Base-by-base conservation (phyloP, 1,284 basidiomycete species). In the Ceratobasidium sp. region DNA sequence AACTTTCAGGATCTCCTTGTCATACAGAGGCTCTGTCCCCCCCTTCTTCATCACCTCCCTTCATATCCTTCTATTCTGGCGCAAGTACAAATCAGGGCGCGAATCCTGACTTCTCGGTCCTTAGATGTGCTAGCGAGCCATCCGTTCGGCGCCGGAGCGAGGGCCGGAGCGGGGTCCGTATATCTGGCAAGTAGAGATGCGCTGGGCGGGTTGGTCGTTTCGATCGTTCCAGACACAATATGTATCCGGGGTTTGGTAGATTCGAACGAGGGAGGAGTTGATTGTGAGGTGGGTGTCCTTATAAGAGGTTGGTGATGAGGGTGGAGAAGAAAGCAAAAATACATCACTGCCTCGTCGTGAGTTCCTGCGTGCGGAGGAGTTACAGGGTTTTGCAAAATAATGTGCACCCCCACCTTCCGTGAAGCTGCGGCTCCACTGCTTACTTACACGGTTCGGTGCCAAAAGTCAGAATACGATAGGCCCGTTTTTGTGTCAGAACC, bases 321-420 rank as follows among this genome's bases (percentile, higher is more conserved):
- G 75, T 63, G 81, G 71, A 74, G 87, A 81, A 9, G 90, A 90
- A 75, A 99, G 86, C 84, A 95, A 95, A 22, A 88, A 86, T 9
- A 90, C 89, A 80, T 99, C 97, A 63, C 99, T 93, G 78, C 96
- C 82, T 99, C 97, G 83, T 99, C 98, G 88, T 85, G 36, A 93
- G 83, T 11, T 86, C 84, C 56, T 88, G 87, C 0, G 89, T 87
- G 7, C 86, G 82, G 8, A 96, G 84, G 1, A n/a, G n/a, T n/a
- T n/a, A n/a, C n/a, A n/a, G n/a, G n/a, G n/a, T n/a, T n/a, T n/a
- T n/a, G n/a, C n/a, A n/a, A n/a, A n/a, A n/a, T n/a, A n/a, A n/a
- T n/a, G n/a, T n/a, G n/a, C n/a, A n/a, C n/a, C n/a, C n/a, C n/a
- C n/a, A n/a, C n/a, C n/a, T n/a, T n/a, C n/a, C n/a, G n/a, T n/a